Conservation (phyloP, 225 moss, liverwort and hornwort genomes). For the Asterella californica region DNA sequence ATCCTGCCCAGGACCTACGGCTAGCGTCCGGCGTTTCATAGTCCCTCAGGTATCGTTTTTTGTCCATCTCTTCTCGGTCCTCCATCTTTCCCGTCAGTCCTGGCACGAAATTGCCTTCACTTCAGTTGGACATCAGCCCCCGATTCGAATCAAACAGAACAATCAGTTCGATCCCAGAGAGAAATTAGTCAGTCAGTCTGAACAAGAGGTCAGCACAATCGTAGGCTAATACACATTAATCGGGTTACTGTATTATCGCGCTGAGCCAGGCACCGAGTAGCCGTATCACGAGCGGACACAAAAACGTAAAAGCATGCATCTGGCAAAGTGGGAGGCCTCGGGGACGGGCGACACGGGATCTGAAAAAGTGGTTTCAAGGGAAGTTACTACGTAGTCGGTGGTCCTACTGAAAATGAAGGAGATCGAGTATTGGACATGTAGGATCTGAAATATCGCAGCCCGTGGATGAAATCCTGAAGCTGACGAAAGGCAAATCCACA, state of each 20-base stretch:
- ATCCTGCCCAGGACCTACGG: conserved; percentile 11
- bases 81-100: background rate
- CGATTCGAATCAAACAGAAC: background rate
- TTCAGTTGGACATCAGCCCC: background rate
- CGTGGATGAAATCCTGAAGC: background rate
- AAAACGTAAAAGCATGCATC: background rate
- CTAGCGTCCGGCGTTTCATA: conserved; percentile 4
- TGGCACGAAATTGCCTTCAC: background rate
- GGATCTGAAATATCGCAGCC: background rate
- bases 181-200: background rate
- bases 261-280: background rate
- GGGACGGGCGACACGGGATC: background rate
- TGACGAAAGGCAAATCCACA: background rate
- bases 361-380: background rate
- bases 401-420: background rate
- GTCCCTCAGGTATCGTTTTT: background rate
- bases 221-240: background rate
- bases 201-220: background rate
- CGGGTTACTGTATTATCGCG: background rate
- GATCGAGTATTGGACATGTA: background rate
- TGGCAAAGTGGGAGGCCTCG: background rate
- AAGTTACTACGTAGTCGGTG: background rate
- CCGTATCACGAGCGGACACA: background rate
- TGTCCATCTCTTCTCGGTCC: conserved; percentile 6
- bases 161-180: background rate